phyloP scores from a whole-genome alignment of 1,139 yeast species.

The Maudiozyma humilis region DNA sequence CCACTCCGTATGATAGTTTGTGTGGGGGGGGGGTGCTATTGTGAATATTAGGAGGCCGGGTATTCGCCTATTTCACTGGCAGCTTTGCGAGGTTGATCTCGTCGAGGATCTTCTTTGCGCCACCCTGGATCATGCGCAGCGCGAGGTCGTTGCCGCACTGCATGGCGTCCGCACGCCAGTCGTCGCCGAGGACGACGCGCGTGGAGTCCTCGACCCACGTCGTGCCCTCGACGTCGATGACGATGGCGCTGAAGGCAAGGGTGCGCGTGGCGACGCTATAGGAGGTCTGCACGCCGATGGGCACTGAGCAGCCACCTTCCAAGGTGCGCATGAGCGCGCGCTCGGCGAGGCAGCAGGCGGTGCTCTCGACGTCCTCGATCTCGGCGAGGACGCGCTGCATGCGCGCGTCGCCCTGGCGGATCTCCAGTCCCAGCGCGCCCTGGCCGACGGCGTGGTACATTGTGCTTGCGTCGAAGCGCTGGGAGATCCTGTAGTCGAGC shows the following conservation, averaged over 20 bases:
- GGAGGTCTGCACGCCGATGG: constrained; percentile 77
- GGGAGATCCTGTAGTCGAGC: constrained; percentile 61
- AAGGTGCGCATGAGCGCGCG: constrained; percentile 76
- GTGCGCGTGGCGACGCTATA: constrained; percentile 40
- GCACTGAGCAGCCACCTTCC: constrained; percentile 98
- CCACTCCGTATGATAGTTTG: too few species aligned
- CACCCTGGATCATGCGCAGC: constrained; percentile 53
- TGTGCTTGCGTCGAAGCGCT: constrained; percentile 62
- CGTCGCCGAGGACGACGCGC: constrained; percentile 17
- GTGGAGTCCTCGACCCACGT: constrained; percentile 46
- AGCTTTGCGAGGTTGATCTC: constrained; percentile 57
- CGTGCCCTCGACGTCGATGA: constrained; percentile 78
- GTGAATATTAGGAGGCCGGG: too few species aligned
- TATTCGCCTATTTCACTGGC: neutral
- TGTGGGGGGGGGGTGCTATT: too few species aligned
- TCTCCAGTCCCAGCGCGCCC: constrained; percentile 92
- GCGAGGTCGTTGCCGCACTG: constrained; percentile 67
- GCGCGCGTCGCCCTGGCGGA: constrained; percentile 57
- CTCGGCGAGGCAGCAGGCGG: constrained; percentile 82
- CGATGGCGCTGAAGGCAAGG: constrained; percentile 57
- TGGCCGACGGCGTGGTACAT: constrained; percentile 98
- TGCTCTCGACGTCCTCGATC: constrained; percentile 60
- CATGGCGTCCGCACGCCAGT: constrained; percentile 51
- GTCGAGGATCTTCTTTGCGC: constrained; percentile 79
- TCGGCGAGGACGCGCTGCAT: constrained; percentile 51